Conservation (phyloP, 164 flowering plant genomes). For the Stephania japonica region DNA sequence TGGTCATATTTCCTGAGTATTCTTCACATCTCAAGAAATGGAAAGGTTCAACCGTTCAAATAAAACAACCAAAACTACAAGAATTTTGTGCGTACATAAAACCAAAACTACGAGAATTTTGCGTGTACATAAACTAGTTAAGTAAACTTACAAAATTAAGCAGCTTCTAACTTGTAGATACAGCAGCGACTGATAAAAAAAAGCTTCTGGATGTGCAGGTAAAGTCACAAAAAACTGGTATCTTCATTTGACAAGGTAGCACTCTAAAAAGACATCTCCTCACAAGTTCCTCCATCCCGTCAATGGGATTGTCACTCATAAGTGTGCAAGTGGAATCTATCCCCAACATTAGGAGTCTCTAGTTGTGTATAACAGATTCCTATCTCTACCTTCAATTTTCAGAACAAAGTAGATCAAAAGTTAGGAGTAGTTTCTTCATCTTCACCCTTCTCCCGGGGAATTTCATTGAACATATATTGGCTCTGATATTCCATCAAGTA, state of each 20-base stretch:
- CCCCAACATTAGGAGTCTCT: not conserved
- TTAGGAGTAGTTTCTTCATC: slow-evolving; percentile 34
- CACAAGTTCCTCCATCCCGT: not conserved
- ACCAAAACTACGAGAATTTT: too few relatives aligned
- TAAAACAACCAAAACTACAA: not conserved
- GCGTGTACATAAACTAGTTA: not conserved
- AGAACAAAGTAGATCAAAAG: slow-evolving; percentile 11
- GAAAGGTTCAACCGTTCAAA: not conserved
- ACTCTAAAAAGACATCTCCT: not conserved
- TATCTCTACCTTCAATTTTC: not conserved
- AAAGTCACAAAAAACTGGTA: not conserved
- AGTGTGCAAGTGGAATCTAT: not conserved
- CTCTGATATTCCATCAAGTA: slow-evolving; percentile 86
- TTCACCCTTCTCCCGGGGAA: slow-evolving; percentile 41
- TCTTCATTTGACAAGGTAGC: not conserved
- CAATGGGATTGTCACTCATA: not conserved
- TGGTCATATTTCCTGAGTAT: not conserved
- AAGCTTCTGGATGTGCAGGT: not conserved
- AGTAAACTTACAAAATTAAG: not conserved
- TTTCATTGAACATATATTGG: slow-evolving; percentile 81
- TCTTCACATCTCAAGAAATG: not conserved
- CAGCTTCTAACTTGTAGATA: not conserved
- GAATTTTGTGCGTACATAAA: not conserved
- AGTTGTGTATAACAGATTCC: not conserved
- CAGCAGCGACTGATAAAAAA: not conserved